These are phyloP conservation scores for Aquilaria agallochum DNA, from an alignment of 441 rosid genomes.

Conservation along the genomic window DNA sequence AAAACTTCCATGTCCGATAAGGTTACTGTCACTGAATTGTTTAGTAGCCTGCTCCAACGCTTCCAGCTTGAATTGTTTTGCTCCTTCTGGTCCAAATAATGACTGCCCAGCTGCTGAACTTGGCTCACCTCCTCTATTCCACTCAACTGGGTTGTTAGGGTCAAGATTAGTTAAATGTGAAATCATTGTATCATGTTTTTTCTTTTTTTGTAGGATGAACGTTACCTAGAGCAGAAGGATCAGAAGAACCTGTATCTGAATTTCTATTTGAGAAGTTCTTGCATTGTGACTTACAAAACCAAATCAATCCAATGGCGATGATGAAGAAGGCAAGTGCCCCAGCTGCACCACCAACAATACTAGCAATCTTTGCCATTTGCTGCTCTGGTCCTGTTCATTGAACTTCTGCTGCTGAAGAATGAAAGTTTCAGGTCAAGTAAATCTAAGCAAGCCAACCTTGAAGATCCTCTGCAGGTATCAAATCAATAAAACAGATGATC, in stretches of 20 bases:
- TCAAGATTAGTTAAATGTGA: conserved; percentile 10
- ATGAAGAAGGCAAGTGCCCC: conserved; percentile 45
- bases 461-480: background rate
- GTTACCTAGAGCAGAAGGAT: conserved; percentile 49
- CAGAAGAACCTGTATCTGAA: conserved; percentile 57
- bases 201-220: background rate
- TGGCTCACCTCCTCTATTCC: conserved; percentile 32
- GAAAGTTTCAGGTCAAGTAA: conserved; percentile 6
- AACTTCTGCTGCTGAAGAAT: conserved; percentile 24
- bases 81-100: conserved; percentile 27
- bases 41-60: conserved; percentile 58
- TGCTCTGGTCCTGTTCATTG: conserved; percentile 28
- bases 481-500: background rate
- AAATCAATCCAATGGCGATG: conserved; percentile 26
- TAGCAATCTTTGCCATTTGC: conserved; percentile 34
- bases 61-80: conserved; percentile 42
- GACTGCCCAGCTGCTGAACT: conserved; percentile 28
- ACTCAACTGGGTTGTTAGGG: conserved; percentile 35
- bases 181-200: background rate
- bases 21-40: conserved; percentile 37
- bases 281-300: conserved; percentile 39
- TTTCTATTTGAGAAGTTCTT: conserved; percentile 27
- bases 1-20: conserved; percentile 57
- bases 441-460: conserved; percentile 2
- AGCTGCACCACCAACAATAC: conserved; percentile 35